phyloP scores from a whole-genome alignment of 768 basidiomycete genomes.

The Suillus lakei region DNA sequence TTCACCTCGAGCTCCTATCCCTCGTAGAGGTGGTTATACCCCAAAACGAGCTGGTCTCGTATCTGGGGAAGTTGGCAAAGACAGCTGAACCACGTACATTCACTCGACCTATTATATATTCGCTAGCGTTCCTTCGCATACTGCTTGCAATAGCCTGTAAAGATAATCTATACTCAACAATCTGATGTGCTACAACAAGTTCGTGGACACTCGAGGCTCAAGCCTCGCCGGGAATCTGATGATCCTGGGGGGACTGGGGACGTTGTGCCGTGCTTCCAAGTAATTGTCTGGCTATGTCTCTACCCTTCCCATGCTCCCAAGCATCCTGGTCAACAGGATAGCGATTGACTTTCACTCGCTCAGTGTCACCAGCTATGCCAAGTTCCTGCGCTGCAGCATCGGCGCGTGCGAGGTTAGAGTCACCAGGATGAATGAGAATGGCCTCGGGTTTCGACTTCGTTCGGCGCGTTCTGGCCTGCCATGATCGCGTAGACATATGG shows the following conservation, averaged over 20 bases:
- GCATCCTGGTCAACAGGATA: slow-evolving; percentile 40
- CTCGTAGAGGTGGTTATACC: slow-evolving; percentile 42
- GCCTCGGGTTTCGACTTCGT: slow-evolving; percentile 59
- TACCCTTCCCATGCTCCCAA: slow-evolving; percentile 59
- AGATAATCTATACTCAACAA: slow-evolving; percentile 3
- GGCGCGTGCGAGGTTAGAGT: slow-evolving; percentile 70
- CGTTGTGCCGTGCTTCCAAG: slow-evolving; percentile 32
- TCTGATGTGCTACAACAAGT: neutral
- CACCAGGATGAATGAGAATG: slow-evolving; percentile 65
- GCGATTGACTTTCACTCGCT: slow-evolving; percentile 46
- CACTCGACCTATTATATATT: slow-evolving; percentile 13
- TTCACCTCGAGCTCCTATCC: slow-evolving; percentile 35
- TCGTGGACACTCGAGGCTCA: neutral
- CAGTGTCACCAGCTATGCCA: slow-evolving; percentile 54
- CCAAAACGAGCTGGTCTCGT: slow-evolving; percentile 46
- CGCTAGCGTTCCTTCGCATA: neutral
- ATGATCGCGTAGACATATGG: slow-evolving; percentile 9
- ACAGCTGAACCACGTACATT: slow-evolving; percentile 18
- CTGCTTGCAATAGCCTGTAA: neutral
- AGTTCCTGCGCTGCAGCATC: slow-evolving; percentile 63
- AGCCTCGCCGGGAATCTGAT: neutral
- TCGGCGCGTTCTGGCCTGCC: slow-evolving; percentile 39
- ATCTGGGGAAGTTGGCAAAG: slow-evolving; percentile 23
- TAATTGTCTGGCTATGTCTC: slow-evolving; percentile 52
- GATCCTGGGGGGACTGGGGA: slow-evolving; percentile 5